These are phyloP conservation scores for Xerocomus brunneocitrinus DNA, from an alignment of 768 basidiomycete species.

Conservation along the genomic window DNA sequence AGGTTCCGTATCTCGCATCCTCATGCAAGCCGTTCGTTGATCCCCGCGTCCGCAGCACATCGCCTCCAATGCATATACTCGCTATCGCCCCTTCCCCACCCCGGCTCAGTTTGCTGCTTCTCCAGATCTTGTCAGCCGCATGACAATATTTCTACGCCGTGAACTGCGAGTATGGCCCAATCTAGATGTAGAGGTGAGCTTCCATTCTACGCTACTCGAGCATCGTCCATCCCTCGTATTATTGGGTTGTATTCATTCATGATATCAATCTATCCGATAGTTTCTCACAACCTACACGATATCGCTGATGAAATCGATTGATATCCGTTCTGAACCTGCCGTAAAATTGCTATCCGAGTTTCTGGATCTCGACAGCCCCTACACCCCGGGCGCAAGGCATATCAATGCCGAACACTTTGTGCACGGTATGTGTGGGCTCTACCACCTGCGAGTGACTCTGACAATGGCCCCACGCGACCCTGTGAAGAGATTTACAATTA, in stretches of 20 bases:
- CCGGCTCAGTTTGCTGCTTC: slow-evolving; percentile 80
- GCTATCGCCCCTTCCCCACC: slow-evolving; percentile 86
- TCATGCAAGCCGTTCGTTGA: background rate
- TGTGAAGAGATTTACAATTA: slow-evolving; percentile 79
- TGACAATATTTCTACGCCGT: slow-evolving; percentile 75
- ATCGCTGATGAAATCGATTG: slow-evolving; percentile 87
- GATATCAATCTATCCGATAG: slow-evolving; percentile 34
- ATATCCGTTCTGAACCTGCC: slow-evolving; percentile 87
- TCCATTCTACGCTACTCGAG: background rate
- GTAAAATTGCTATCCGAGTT: slow-evolving; percentile 84
- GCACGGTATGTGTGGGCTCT: slow-evolving; percentile 58
- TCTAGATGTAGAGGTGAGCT: slow-evolving; percentile 80
- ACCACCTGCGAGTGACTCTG: background rate
- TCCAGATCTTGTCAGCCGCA: slow-evolving; percentile 66
- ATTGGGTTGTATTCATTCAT: slow-evolving; percentile 10
- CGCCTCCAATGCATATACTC: slow-evolving; percentile 80
- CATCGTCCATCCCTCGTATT: slow-evolving; percentile 1
- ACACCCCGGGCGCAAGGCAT: slow-evolving; percentile 51
- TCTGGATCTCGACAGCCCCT: slow-evolving; percentile 69
- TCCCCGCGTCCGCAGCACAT: slow-evolving; percentile 60
- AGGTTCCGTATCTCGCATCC: slow-evolving; percentile 43
- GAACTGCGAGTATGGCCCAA: slow-evolving; percentile 86
- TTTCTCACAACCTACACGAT: slow-evolving; percentile 87
- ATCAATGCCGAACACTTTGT: slow-evolving; percentile 89
- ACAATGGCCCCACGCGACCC: background rate